These are phyloP conservation scores for Suillus plorans DNA, from an alignment of 768 basidiomycete species.

Conservation along the genomic window DNA sequence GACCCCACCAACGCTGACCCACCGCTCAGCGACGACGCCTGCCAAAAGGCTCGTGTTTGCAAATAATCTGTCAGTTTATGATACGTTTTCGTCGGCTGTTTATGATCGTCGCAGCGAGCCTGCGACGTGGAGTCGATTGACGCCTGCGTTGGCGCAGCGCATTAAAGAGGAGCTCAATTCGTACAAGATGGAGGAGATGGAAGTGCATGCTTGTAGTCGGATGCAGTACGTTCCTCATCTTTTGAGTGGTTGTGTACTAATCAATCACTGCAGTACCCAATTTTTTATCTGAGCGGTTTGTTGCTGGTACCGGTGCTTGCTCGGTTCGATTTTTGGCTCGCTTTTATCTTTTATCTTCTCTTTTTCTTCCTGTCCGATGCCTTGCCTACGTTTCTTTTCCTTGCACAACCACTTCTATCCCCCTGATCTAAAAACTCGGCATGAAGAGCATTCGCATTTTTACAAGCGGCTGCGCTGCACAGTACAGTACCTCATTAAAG, in stretches of 20 bases:
- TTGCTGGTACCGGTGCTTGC: slow-evolving; percentile 1
- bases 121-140: slow-evolving; percentile 95
- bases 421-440: slow-evolving; percentile 13
- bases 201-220: slow-evolving; percentile 91
- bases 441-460: slow-evolving; percentile 14
- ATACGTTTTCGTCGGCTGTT: slow-evolving; percentile 88
- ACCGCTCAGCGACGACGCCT: slow-evolving; percentile 70
- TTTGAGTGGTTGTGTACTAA: background rate
- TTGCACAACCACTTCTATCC: slow-evolving; percentile 9
- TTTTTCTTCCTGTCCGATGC: background rate
- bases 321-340: slow-evolving; percentile 2
- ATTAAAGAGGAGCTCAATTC: slow-evolving; percentile 99
- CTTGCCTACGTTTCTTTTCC: background rate
- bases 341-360: slow-evolving; percentile 1
- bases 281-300: slow-evolving; percentile 70
- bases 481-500: slow-evolving; percentile 20
- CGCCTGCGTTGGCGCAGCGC: slow-evolving; percentile 90
- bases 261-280: slow-evolving; percentile 58
- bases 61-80: slow-evolving; percentile 89
- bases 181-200: slow-evolving; percentile 99
- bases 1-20: slow-evolving; percentile 52
- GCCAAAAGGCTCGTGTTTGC: slow-evolving; percentile 84
- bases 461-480: slow-evolving; percentile 22
- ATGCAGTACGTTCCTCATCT: slow-evolving; percentile 65
- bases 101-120: slow-evolving; percentile 96